phyloP scores from a whole-genome alignment of 169 alveolate genomes.

The Perkinsus marinus region DNA sequence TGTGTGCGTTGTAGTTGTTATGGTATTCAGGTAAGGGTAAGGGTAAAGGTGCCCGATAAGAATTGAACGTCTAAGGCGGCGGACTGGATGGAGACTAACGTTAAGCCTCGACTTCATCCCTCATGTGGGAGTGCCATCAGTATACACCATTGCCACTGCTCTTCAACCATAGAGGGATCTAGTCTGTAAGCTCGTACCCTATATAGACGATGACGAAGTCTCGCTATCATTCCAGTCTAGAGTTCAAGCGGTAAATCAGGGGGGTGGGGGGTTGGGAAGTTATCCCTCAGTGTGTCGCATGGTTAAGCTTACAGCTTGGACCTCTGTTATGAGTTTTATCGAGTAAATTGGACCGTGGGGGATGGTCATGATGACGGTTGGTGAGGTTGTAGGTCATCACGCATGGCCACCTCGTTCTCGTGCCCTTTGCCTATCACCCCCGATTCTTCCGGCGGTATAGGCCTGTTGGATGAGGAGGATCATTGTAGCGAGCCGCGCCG shows the following conservation, averaged over 20 bases:
- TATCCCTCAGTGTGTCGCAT: not conserved
- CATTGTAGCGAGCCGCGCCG: not conserved
- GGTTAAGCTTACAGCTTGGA: not conserved
- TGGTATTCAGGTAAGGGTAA: not conserved
- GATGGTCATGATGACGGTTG: too few relatives aligned
- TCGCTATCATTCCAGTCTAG: not conserved
- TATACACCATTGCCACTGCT: not conserved
- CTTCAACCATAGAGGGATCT: not conserved
- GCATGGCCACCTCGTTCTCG: not conserved
- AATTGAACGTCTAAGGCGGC: not conserved
- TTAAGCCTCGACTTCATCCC: not conserved
- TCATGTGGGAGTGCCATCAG: not conserved
- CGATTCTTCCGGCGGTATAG: not conserved
- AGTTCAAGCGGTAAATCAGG: not conserved
- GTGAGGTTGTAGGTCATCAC: not conserved
- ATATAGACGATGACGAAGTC: not conserved
- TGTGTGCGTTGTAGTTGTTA: not conserved
- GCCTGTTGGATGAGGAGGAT: not conserved
- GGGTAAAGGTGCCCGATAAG: not conserved
- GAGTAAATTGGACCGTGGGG: too few relatives aligned
- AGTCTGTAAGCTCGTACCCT: not conserved
- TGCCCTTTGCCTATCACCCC: not conserved
- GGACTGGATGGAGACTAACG: not conserved
- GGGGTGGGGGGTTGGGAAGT: not conserved
- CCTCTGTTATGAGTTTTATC: too few relatives aligned